phyloP scores from a whole-genome alignment of 2,329 filamentous ascomycete species.

The Aspergillus fumigatiaffinis region DNA sequence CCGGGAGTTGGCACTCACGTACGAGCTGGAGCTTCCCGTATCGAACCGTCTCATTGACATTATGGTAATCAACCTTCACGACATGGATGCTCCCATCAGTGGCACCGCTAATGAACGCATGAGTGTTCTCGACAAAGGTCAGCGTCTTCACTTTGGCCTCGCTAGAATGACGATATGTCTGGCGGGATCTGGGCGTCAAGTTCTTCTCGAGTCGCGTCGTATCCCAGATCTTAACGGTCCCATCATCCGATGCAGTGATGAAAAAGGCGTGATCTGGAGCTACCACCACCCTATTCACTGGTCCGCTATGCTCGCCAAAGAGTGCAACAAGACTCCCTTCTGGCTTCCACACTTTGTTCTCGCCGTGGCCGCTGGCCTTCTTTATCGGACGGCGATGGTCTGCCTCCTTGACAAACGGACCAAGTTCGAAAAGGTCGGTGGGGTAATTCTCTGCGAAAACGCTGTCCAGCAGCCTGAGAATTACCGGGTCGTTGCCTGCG shows the following conservation, averaged over 20 bases:
- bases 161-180: constrained; percentile 72
- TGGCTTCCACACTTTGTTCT: constrained; percentile 71
- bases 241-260: constrained; percentile 87
- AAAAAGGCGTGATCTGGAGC: constrained; percentile 94
- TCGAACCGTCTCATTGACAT: constrained; percentile 56
- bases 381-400: constrained; percentile 52
- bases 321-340: constrained; percentile 79
- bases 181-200: constrained; percentile 78
- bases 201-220: constrained; percentile 85
- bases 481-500: constrained; percentile 65
- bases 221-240: constrained; percentile 90
- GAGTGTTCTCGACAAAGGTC: constrained; percentile 89
- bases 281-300: constrained; percentile 75
- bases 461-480: constrained; percentile 67
- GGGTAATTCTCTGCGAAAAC: constrained; percentile 71
- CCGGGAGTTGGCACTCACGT: constrained; percentile 70
- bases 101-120: constrained; percentile 87
- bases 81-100: constrained; percentile 88
- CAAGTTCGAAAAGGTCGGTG: constrained; percentile 62
- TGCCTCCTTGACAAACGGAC: constrained; percentile 71
- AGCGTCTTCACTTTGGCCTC: constrained; percentile 73
- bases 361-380: constrained; percentile 50
- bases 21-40: constrained; percentile 76
- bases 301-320: constrained; percentile 79
- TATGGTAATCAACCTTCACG: constrained; percentile 71